Evolutionary conservation across 2,329 filamentous ascomycete species (phyloP).

Genomic region (Alternaria gansuensis): DNA sequence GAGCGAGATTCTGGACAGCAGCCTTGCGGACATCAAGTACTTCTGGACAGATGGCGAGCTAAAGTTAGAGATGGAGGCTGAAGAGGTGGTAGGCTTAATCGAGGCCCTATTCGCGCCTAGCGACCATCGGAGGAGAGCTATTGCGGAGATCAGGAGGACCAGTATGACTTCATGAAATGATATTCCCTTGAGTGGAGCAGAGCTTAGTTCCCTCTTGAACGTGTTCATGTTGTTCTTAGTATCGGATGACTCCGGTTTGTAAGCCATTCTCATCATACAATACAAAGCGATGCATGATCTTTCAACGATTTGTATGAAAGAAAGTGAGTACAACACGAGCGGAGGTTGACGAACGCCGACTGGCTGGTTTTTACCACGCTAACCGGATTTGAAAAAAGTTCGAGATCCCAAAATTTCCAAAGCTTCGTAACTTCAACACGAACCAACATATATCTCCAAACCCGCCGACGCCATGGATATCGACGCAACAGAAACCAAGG

Average conservation of each 20-base stretch:
- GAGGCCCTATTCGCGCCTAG: constrained; percentile 71
- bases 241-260: not conserved
- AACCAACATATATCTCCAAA: constrained; percentile 10
- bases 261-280: not conserved
- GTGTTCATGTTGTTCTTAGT: not conserved
- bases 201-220: not conserved
- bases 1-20: constrained; percentile 69
- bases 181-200: not conserved
- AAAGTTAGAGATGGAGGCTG: constrained; percentile 67
- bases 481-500: constrained; percentile 41
- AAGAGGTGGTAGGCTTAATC: constrained; percentile 70
- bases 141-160: constrained; percentile 62
- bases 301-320: not conserved
- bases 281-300: not conserved
- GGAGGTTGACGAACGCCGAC: constrained; percentile 36
- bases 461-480: constrained; percentile 36
- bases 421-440: constrained; percentile 26
- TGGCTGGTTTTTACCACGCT: constrained; percentile 36
- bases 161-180: constrained; percentile 28
- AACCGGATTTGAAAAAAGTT: constrained; percentile 41
- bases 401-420: constrained; percentile 40
- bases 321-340: not conserved
- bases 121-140: constrained; percentile 65
- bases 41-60: constrained; percentile 72
- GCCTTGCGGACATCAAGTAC: constrained; percentile 71